Evolutionary conservation across 139 green algal species (phyloP).

Genomic region (Chlorella sp.): DNA sequence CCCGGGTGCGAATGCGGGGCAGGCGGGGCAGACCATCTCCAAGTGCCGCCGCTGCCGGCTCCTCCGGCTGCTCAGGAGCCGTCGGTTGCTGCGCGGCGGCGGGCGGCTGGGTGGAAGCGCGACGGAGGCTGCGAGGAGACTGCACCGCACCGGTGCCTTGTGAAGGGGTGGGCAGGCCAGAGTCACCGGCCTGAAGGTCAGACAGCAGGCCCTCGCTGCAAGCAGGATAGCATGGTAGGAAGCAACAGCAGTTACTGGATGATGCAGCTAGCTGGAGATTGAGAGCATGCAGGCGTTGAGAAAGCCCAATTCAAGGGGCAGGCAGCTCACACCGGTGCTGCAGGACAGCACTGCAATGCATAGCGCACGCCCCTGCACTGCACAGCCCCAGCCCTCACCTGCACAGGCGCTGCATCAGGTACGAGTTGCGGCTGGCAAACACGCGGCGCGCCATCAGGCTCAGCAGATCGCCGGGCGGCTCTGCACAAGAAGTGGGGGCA

Average conservation of each 20-base stretch:
- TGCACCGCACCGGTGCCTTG: neutral
- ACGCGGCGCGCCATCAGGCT: conserved; percentile 44
- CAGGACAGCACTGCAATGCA: too few relatives aligned
- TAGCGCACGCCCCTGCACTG: too few relatives aligned
- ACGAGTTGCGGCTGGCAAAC: conserved; percentile 16
- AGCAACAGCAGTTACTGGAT: too few relatives aligned
- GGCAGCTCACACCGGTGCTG: too few relatives aligned
- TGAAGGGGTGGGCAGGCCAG: neutral
- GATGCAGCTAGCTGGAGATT: too few relatives aligned
- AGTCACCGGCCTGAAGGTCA: neutral
- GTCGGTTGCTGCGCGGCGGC: neutral
- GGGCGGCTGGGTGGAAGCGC: neutral
- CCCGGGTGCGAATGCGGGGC: conserved; percentile 23
- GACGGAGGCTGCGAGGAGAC: neutral
- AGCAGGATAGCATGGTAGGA: too few relatives aligned
- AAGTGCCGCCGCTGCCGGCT: neutral
- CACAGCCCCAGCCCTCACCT: too few relatives aligned
- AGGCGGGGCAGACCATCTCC: neutral
- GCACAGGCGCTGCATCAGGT: conserved; percentile 9
- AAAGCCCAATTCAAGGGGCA: too few relatives aligned
- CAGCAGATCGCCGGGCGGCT: conserved; percentile 36
- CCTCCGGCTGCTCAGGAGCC: neutral
- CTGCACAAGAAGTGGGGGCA: too few relatives aligned
- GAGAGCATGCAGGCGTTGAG: too few relatives aligned
- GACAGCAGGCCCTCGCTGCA: conserved; percentile 8